phyloP scores from a whole-genome alignment of 352 stramenopile species.

The Aphanomyces euteiches region DNA sequence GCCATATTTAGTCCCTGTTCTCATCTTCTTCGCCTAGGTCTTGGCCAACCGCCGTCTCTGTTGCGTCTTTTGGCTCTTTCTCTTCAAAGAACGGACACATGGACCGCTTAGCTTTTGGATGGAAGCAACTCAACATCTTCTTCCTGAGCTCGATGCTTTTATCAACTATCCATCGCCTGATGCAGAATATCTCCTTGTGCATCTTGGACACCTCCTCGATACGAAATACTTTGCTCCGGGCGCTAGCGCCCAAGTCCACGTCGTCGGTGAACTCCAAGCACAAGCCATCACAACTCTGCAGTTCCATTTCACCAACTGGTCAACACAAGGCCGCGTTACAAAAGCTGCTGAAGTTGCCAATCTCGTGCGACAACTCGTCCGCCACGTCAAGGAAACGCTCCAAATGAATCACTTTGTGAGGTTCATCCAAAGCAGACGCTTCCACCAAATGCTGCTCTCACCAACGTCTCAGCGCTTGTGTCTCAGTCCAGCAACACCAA shows the following conservation, averaged over 20 bases:
- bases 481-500: slow-evolving; percentile 44
- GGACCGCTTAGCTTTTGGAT: slow-evolving; percentile 81
- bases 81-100: slow-evolving; percentile 82
- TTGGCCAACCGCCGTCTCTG: slow-evolving; percentile 71
- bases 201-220: slow-evolving; percentile 19
- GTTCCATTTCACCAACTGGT: slow-evolving; percentile 28
- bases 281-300: slow-evolving; percentile 58
- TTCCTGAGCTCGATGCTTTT: slow-evolving; percentile 36
- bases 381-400: slow-evolving; percentile 73
- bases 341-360: slow-evolving; percentile 38
- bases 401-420: slow-evolving; percentile 85
- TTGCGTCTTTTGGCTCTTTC: slow-evolving; percentile 83
- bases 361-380: slow-evolving; percentile 51
- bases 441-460: slow-evolving; percentile 69
- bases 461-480: slow-evolving; percentile 74
- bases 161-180: slow-evolving; percentile 43
- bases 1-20: too few species aligned
- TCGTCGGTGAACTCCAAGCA: slow-evolving; percentile 63
- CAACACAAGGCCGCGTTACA: not conserved
- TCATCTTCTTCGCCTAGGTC: slow-evolving; percentile 29
- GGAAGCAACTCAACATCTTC: slow-evolving; percentile 67
- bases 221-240: slow-evolving; percentile 26
- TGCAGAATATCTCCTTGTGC: slow-evolving; percentile 32
- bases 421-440: slow-evolving; percentile 78
- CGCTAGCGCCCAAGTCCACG: slow-evolving; percentile 52